Evolutionary conservation across 2,329 filamentous ascomycete genomes (phyloP).

Genomic region (Lachnellula cervina): DNA sequence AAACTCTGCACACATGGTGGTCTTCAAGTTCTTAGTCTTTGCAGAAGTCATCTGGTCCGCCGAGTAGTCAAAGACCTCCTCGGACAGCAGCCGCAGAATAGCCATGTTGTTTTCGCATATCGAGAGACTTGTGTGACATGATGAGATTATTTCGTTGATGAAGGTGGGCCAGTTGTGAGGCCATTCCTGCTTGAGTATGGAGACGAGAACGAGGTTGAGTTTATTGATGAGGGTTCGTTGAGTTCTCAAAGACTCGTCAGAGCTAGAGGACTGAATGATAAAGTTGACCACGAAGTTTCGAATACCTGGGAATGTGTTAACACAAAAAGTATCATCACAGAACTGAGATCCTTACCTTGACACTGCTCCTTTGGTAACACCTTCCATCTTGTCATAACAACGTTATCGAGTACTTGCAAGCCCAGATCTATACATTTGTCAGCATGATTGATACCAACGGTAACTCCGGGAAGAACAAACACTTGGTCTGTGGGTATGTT

Average conservation of each 20-base stretch:
- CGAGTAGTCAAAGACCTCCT: slow-evolving; percentile 98
- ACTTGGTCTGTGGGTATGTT: slow-evolving; percentile 93
- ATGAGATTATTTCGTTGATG: slow-evolving; percentile 98
- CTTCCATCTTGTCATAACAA: slow-evolving; percentile 99
- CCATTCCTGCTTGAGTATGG: slow-evolving; percentile 98
- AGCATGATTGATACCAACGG: slow-evolving; percentile 7
- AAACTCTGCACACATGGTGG: slow-evolving; percentile 98
- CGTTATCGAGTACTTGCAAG: slow-evolving; percentile 93
- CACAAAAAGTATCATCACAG: background rate
- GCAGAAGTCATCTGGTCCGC: slow-evolving; percentile 98
- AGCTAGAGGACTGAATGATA: slow-evolving; percentile 88
- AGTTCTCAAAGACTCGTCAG: slow-evolving; percentile 78
- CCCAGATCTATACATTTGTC: slow-evolving; percentile 64
- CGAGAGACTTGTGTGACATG: slow-evolving; percentile 89
- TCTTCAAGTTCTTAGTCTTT: slow-evolving; percentile 94
- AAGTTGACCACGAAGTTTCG: slow-evolving; percentile 99
- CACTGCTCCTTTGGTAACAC: slow-evolving; percentile 94
- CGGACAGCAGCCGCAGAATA: slow-evolving; percentile 88
- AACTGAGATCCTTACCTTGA: slow-evolving; percentile 56
- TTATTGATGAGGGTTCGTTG: slow-evolving; percentile 95
- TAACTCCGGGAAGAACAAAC: slow-evolving; percentile 45
- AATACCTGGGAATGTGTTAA: slow-evolving; percentile 60
- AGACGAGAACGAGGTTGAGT: slow-evolving; percentile 94
- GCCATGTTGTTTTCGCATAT: slow-evolving; percentile 99
- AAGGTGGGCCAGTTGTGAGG: slow-evolving; percentile 99